Evolutionary conservation across 768 basidiomycete species (phyloP).

Genomic region (Hemileccinum rubropunctum): DNA sequence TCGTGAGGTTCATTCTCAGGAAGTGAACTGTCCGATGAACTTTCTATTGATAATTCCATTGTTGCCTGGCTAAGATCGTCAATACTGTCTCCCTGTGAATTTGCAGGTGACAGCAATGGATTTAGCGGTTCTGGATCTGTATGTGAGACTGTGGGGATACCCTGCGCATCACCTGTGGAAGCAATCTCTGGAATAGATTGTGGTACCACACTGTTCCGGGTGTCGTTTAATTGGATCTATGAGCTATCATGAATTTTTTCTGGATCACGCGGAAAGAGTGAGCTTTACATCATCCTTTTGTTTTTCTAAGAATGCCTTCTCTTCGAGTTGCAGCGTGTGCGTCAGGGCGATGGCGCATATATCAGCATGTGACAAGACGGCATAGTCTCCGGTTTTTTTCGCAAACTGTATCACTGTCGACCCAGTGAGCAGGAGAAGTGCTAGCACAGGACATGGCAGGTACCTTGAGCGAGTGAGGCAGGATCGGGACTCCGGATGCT

Average conservation of each 20-base stretch:
- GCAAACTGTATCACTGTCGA: conserved; percentile 81
- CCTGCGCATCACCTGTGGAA: neutral
- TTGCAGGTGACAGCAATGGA: neutral
- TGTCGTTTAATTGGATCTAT: conserved; percentile 8
- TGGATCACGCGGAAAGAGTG: conserved; percentile 1
- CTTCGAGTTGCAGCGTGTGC: conserved; percentile 66
- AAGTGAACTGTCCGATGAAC: conserved; percentile 3
- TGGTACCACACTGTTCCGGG: neutral
- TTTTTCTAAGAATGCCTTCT: conserved; percentile 28
- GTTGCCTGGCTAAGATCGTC: conserved; percentile 12
- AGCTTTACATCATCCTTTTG: conserved; percentile 29
- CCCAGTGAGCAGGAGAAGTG: conserved; percentile 12
- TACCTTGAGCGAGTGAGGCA: conserved; percentile 63
- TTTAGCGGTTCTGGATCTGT: neutral
- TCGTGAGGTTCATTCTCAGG: conserved; percentile 34
- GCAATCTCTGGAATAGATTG: neutral
- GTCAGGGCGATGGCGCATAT: conserved; percentile 88
- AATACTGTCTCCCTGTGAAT: neutral
- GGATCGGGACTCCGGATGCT: conserved; percentile 69
- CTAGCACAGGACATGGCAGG: conserved; percentile 15
- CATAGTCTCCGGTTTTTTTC: conserved; percentile 95
- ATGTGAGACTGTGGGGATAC: neutral
- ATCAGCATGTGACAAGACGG: conserved; percentile 89
- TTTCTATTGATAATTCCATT: conserved; percentile 13
- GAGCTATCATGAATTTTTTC: neutral